Conservation (phyloP, 805 yeast species). For the Candida silvicultrix region DNA sequence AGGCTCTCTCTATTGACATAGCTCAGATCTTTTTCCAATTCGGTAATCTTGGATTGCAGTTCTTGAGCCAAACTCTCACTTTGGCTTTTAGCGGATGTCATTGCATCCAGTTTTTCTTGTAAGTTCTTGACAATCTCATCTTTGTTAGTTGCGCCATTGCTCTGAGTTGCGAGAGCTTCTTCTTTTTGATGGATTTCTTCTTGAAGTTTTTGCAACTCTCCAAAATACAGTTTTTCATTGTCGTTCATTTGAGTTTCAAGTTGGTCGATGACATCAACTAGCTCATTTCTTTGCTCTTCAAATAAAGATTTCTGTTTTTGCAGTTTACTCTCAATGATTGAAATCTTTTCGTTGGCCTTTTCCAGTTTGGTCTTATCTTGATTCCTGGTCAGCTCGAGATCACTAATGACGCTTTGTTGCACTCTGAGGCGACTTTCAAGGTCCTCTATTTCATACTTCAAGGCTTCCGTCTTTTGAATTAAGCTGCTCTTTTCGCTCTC, state of each 20-base stretch:
- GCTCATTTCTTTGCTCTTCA: constrained; percentile 50
- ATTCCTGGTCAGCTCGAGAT: constrained; percentile 9
- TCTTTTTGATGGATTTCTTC: constrained; percentile 11
- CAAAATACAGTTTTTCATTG: constrained; percentile 41
- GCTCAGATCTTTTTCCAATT: constrained; percentile 7
- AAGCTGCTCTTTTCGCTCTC: neutral
- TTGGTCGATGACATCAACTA: constrained; percentile 51
- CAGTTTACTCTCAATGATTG: constrained; percentile 34
- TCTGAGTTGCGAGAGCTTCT: too few relatives aligned
- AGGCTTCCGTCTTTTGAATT: neutral
- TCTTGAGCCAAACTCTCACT: constrained; percentile 19
- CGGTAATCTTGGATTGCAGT: constrained; percentile 16
- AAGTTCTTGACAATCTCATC: constrained; percentile 25
- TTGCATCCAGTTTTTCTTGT: constrained; percentile 14
- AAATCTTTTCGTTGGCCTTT: constrained; percentile 12
- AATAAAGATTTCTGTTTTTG: constrained; percentile 39
- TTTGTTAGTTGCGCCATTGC: constrained; percentile 8
- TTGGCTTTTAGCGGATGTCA: constrained; percentile 20
- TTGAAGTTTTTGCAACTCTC: constrained; percentile 35
- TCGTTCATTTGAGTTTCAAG: constrained; percentile 51
- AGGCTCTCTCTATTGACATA: constrained; percentile 19
- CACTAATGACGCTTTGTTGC: constrained; percentile 6
- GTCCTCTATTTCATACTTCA: constrained; percentile 21
- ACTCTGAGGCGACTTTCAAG: constrained; percentile 3
- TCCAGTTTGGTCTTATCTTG: constrained; percentile 6